phyloP scores from a whole-genome alignment of 345 rosid genomes.

The Odontarrhena argentea region DNA sequence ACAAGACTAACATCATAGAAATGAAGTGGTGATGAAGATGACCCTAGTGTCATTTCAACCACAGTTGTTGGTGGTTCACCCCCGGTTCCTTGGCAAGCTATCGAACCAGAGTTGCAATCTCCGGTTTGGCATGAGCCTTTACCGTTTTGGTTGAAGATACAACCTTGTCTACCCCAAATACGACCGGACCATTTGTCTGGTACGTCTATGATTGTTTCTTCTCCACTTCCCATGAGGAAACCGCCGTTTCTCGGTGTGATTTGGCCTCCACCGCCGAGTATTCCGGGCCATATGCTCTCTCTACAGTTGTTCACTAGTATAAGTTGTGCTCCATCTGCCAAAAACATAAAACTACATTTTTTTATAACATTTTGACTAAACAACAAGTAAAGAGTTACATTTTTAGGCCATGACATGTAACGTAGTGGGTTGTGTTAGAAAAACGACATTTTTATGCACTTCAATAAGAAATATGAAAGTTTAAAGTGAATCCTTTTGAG shows the following conservation, averaged over 20 bases:
- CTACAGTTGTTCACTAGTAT: constrained; percentile 82
- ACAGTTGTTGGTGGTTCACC: constrained; percentile 85
- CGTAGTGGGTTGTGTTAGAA: background rate
- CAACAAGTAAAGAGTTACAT: too few species aligned
- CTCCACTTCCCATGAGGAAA: constrained; percentile 62
- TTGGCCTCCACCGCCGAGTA: constrained; percentile 72
- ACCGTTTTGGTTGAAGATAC: constrained; percentile 58
- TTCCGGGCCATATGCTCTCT: constrained; percentile 83
- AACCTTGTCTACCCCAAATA: constrained; percentile 86
- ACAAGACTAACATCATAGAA: constrained; percentile 96
- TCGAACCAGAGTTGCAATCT: constrained; percentile 57
- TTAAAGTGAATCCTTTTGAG: background rate
- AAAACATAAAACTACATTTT: background rate
- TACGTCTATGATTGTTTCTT: constrained; percentile 66
- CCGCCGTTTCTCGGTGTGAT: constrained; percentile 64
- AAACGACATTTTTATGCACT: constrained; percentile 5
- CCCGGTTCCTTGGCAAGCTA: constrained; percentile 64
- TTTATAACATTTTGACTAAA: background rate
- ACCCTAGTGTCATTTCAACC: constrained; percentile 86
- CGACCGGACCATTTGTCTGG: constrained; percentile 86
- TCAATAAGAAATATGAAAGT: background rate
- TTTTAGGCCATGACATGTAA: background rate
- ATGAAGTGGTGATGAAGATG: constrained; percentile 68
- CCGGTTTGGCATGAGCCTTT: constrained; percentile 76
- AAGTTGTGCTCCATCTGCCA: constrained; percentile 67